Evolutionary conservation across 78 protist species (phyloP).

Genomic region (Bigelowiella natans): DNA sequence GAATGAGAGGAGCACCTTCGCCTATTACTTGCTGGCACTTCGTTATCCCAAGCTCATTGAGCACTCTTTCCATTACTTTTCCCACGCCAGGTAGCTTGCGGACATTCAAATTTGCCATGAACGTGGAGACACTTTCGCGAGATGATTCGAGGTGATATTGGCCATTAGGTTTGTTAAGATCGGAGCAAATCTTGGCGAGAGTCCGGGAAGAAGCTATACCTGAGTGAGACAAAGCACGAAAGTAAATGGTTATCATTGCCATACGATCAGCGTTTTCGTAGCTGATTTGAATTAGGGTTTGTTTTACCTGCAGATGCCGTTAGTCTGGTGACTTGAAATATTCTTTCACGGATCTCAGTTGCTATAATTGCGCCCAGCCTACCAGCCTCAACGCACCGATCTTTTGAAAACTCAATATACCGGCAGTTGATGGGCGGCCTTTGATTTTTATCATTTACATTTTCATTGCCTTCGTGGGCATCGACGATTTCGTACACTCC

Average conservation of each 20-base stretch:
- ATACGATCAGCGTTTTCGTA: too few relatives aligned
- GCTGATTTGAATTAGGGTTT: too few relatives aligned
- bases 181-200: conserved; percentile 50
- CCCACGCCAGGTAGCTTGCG: conserved; percentile 60
- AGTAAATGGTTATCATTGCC: too few relatives aligned
- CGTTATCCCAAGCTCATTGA: not conserved
- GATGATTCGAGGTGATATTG: not conserved
- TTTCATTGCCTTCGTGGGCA: too few relatives aligned
- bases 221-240: too few relatives aligned
- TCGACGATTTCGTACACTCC: too few relatives aligned
- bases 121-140: conserved; percentile 3
- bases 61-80: not conserved
- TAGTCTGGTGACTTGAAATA: conserved; percentile 15
- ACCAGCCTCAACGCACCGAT: too few relatives aligned
- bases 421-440: too few relatives aligned
- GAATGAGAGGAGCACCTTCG: not conserved
- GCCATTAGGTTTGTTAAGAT: conserved; percentile 60
- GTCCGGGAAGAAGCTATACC: conserved; percentile 29
- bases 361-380: too few relatives aligned
- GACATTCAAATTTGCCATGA: conserved; percentile 9
- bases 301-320: conserved; percentile 32
- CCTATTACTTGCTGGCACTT: not conserved
- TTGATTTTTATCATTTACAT: too few relatives aligned
- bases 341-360: conserved; percentile 15
- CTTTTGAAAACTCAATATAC: too few relatives aligned